phyloP scores from a whole-genome alignment of 1,284 basidiomycete species.

The Boletus sp. region DNA sequence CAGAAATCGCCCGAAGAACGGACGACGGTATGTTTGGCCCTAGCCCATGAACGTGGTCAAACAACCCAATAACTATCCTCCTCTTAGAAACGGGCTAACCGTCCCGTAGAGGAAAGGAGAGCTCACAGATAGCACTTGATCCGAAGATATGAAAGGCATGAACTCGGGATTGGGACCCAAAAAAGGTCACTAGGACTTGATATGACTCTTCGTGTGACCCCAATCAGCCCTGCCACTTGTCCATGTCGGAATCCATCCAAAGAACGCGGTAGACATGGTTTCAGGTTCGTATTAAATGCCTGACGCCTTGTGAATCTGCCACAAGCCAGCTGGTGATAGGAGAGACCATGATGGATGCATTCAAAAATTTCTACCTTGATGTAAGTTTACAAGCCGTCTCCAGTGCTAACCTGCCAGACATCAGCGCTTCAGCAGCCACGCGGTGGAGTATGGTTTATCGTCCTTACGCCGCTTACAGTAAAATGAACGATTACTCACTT shows the following conservation, averaged over 20 bases:
- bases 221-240: background rate
- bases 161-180: background rate
- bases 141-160: slow-evolving; percentile 21
- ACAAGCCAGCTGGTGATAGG: no score
- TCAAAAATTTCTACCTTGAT: background rate
- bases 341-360: no score
- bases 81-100: background rate
- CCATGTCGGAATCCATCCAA: background rate
- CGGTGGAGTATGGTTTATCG: slow-evolving; percentile 6
- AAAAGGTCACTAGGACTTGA: background rate
- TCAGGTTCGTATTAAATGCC: background rate
- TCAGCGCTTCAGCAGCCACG: background rate
- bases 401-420: background rate
- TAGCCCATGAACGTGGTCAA: slow-evolving; percentile 1
- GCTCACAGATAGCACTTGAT: slow-evolving; percentile 8
- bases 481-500: slow-evolving; percentile 29
- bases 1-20: background rate
- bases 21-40: background rate
- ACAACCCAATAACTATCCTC: background rate
- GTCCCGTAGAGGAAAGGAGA: background rate
- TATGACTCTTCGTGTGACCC: slow-evolving; percentile 11
- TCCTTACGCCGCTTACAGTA: slow-evolving; percentile 20
- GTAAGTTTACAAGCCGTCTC: background rate
- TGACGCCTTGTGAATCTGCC: background rate
- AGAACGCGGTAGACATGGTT: background rate